These are phyloP conservation scores for Coemansia sp. DNA, from an alignment of 192 early-diverging fungal species.

Conservation along the genomic window DNA sequence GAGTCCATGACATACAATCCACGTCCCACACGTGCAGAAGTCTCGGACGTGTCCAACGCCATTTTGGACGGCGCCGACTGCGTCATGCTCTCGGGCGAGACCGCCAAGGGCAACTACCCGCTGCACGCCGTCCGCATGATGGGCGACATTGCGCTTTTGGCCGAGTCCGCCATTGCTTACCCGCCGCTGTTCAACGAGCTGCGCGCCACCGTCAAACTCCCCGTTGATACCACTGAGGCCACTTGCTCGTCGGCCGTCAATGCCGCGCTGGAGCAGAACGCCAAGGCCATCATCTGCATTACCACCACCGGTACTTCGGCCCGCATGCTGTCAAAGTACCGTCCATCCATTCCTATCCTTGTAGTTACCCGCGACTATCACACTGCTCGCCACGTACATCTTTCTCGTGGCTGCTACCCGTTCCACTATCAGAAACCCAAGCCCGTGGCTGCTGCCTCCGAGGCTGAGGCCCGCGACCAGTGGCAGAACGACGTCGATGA, in stretches of 20 bases:
- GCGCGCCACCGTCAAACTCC: conserved; percentile 69
- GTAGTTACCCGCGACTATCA: conserved; percentile 82
- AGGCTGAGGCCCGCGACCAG: conserved; percentile 53
- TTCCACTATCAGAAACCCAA: conserved; percentile 65
- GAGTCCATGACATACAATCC: conserved; percentile 96
- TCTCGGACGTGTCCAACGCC: conserved; percentile 98
- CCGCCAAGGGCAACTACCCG: conserved; percentile 93
- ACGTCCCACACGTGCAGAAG: conserved; percentile 97
- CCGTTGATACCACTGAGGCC: conserved; percentile 85
- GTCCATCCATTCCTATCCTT: conserved; percentile 87
- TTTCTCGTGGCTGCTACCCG: conserved; percentile 80
- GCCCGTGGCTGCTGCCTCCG: conserved; percentile 40
- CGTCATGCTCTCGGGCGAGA: conserved; percentile 99
- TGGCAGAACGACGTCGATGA: conserved; percentile 86
- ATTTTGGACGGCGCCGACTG: conserved; percentile 97
- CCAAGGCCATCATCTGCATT: conserved; percentile 86
- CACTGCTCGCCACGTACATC: conserved; percentile 72
- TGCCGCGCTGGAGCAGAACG: conserved; percentile 78
- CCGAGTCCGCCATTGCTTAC: conserved; percentile 94
- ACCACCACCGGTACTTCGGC: conserved; percentile 90
- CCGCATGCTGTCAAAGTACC: conserved; percentile 89
- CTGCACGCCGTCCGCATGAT: conserved; percentile 91
- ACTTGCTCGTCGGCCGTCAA: conserved; percentile 88
- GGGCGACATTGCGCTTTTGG: conserved; percentile 87
- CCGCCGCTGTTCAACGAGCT: conserved; percentile 90